These are phyloP conservation scores for Plantago lanceolata DNA, from an alignment of 305 asterid genomes.

Conservation along the genomic window DNA sequence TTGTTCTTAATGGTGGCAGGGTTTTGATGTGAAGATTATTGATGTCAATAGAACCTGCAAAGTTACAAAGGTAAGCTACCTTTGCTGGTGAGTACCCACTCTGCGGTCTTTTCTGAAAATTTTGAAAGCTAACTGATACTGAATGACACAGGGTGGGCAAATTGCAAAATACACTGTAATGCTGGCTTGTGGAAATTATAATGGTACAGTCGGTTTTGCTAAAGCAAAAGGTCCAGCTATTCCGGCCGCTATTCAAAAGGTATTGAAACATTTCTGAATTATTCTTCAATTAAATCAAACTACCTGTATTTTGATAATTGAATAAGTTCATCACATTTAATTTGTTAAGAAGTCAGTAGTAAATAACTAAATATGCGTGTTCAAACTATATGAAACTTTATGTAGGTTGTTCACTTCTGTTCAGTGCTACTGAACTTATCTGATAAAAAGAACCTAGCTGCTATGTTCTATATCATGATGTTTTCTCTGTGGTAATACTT, in stretches of 20 bases:
- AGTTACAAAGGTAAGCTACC: slow-evolving; percentile 70
- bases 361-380: background rate
- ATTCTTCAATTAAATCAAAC: background rate
- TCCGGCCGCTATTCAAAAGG: slow-evolving; percentile 85
- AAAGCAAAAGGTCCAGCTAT: slow-evolving; percentile 81
- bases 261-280: slow-evolving; percentile 20
- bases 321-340: no score
- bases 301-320: background rate
- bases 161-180: slow-evolving; percentile 73
- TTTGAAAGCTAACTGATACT: slow-evolving; percentile 11
- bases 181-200: slow-evolving; percentile 92
- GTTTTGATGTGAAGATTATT: slow-evolving; percentile 85
- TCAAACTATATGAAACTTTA: no score
- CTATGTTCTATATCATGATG: background rate
- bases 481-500: slow-evolving; percentile 1
- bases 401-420: no score
- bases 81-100: slow-evolving; percentile 12
- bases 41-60: slow-evolving; percentile 79
- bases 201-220: slow-evolving; percentile 89
- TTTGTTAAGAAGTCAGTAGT: background rate
- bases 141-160: slow-evolving; percentile 69
- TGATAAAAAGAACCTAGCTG: background rate
- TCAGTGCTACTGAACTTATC: background rate
- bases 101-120: slow-evolving; percentile 21
- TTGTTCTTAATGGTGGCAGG: slow-evolving; percentile 43